Base-by-base conservation (phyloP, 352 stramenopile genomes). In the Pelagophyceae sp. region DNA sequence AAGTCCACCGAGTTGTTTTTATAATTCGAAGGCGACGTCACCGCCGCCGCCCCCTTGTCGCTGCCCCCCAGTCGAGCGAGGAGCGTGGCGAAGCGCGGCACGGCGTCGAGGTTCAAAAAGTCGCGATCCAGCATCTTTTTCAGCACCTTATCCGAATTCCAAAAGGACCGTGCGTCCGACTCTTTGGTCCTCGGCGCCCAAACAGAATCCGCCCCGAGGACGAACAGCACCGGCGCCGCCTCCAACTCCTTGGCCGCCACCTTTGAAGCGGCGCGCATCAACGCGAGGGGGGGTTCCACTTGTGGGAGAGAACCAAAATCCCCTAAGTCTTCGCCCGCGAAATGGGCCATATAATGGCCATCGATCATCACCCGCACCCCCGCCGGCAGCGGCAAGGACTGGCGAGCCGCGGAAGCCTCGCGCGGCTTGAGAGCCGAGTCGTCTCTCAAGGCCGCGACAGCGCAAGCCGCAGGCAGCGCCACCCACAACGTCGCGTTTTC, bases 21-120 rank as follows among this genome's bases (percentile, higher is more conserved):
- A n/a, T n/a, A n/a, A n/a, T n/a, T n/a, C n/a, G n/a, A n/a, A n/a
- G n/a, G n/a, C n/a, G n/a, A n/a, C n/a, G n/a, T n/a, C n/a, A n/a
- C n/a, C n/a, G n/a, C n/a, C n/a, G n/a, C n/a, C n/a, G n/a, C n/a
- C n/a, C n/a, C n/a, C n/a, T n/a, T n/a, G n/a, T n/a, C n/a, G n/a
- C n/a, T n/a, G n/a, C n/a, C n/a, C n/a, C n/a, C n/a, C n/a, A n/a
- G n/a, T n/a, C n/a, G n/a, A n/a, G n/a, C n/a, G n/a, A n/a, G 37
- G 29, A 71, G 61, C 15, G 37, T 71, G 11, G 37, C 61, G 31
- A 71, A 71, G 29, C 61, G 61, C 61, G 61, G 11, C n/a, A 71
- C n/a, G 3, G 27, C 31, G 15, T 37, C 19, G 3, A 71, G 61
- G 61, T 15, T 27, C n/a, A 2, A 40, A 27, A 37, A 15, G 61